Percentiles rank a stretch among this genome's conserved stretches.
Evolutionary conservation across 73 alveolate genomes (phyloP).

Genomic region (Diophrys sp.): DNA sequence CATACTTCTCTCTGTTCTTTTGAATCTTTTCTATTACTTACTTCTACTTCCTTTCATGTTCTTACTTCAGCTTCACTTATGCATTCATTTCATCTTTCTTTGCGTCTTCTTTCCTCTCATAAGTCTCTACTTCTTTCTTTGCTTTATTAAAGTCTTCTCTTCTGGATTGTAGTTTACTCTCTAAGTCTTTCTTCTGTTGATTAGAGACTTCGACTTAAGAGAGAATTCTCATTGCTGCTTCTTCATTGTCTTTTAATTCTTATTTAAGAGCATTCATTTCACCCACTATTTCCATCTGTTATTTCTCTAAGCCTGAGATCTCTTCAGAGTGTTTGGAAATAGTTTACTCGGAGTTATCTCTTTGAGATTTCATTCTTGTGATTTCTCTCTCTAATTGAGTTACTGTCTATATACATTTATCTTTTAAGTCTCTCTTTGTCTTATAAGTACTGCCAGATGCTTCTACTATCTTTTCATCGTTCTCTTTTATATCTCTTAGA

Average conservation of each 20-base stretch:
- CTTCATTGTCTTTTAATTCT: slow-evolving; percentile 38
- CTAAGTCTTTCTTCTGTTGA: slow-evolving; percentile 14
- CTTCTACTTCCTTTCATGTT: slow-evolving; percentile 33
- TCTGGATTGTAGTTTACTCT: background rate
- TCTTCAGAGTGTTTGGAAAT: background rate
- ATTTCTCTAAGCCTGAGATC: background rate
- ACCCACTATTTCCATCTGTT: background rate
- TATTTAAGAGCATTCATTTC: background rate
- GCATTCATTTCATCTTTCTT: slow-evolving; percentile 37
- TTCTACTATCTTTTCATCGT: slow-evolving; percentile 14
- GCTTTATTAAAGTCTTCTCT: slow-evolving; percentile 8
- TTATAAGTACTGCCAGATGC: slow-evolving; percentile 30
- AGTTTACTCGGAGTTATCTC: slow-evolving; percentile 30
- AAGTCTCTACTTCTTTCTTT: slow-evolving; percentile 11
- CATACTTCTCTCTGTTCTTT: slow-evolving; percentile 30
- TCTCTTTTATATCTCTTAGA: background rate
- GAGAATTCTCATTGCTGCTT: slow-evolving; percentile 26
- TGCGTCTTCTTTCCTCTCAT: slow-evolving; percentile 25
- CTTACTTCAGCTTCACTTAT: slow-evolving; percentile 5
- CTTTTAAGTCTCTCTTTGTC: slow-evolving; percentile 47
- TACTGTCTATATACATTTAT: slow-evolving; percentile 64
- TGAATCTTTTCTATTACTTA: slow-evolving; percentile 28
- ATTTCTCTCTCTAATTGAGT: slow-evolving; percentile 49
- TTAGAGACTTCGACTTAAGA: slow-evolving; percentile 31
- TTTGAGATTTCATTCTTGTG: slow-evolving; percentile 44